phyloP scores from a whole-genome alignment of 177 flowering plant species.

The Vitis hybrid region DNA sequence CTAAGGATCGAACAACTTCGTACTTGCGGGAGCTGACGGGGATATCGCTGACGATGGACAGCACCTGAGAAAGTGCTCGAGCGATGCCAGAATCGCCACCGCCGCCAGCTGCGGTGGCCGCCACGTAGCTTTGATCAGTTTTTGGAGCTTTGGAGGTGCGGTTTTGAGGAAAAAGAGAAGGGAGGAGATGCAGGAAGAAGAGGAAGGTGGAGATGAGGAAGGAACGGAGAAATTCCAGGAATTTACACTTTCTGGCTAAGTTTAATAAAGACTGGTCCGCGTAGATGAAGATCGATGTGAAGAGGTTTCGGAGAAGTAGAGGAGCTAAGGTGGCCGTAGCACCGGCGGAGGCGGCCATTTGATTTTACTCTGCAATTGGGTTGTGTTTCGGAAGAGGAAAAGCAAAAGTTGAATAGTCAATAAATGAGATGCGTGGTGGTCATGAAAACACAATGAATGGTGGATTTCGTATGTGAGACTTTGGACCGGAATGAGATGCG shows the following conservation, averaged over 20 bases:
- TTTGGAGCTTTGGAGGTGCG: background rate
- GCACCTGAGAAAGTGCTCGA: constrained; percentile 71
- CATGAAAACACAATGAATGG: too few relatives aligned
- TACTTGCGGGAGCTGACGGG: constrained; percentile 83
- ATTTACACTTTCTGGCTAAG: constrained; percentile 27
- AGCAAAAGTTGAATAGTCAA: too few relatives aligned
- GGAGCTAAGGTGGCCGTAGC: constrained; percentile 29
- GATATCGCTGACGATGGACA: constrained; percentile 46
- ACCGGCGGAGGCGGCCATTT: constrained; percentile 13
- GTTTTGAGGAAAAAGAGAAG: constrained; percentile 30
- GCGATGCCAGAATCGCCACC: constrained; percentile 49
- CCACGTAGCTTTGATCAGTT: background rate
- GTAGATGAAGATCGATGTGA: constrained; percentile 37
- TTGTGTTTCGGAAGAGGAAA: too few relatives aligned
- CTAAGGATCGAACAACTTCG: constrained; percentile 61
- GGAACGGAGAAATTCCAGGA: constrained; percentile 42
- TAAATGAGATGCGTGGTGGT: too few relatives aligned
- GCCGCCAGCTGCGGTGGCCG: background rate
- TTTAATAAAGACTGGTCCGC: constrained; percentile 39
- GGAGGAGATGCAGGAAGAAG: constrained; percentile 50
- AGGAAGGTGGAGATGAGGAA: constrained; percentile 38
- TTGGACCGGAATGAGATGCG: too few relatives aligned
- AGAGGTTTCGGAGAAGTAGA: constrained; percentile 45
- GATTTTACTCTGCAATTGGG: background rate
- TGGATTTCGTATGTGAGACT: too few relatives aligned